These are phyloP conservation scores for Ensete glaucum DNA, from an alignment of 176 grass and related monocot genomes.

Conservation along the genomic window DNA sequence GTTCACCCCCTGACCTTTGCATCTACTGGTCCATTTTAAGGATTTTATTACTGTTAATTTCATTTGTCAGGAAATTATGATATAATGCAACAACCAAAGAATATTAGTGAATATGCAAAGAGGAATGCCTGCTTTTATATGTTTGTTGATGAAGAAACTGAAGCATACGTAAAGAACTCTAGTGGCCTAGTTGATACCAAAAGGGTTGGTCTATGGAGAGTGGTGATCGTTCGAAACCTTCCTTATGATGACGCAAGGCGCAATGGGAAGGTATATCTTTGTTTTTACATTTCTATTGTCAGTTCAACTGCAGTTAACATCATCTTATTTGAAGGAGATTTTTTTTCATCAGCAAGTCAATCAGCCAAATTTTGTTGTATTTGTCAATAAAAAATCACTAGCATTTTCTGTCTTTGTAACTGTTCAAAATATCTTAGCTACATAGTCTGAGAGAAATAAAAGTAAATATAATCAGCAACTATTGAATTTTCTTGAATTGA, in stretches of 20 bases:
- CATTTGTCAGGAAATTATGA: constrained; percentile 85
- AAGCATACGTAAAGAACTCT: constrained; percentile 70
- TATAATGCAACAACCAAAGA: constrained; percentile 88
- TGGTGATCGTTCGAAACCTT: constrained; percentile 82
- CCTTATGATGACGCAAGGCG: constrained; percentile 81
- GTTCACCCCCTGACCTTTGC: not conserved
- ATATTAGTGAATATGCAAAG: constrained; percentile 69
- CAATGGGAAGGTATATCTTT: constrained; percentile 69
- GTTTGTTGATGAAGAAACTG: constrained; percentile 98
- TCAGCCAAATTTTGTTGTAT: too few relatives aligned
- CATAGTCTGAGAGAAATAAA: too few relatives aligned
- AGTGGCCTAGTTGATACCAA: constrained; percentile 40
- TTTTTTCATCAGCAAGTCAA: not conserved
- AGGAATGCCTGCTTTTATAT: constrained; percentile 86
- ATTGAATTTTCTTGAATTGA: too few relatives aligned
- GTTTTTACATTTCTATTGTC: not conserved
- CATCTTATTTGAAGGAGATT: not conserved
- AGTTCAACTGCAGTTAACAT: not conserved
- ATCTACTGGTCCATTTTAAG: not conserved
- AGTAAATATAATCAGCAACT: too few relatives aligned
- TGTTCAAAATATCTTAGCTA: too few relatives aligned
- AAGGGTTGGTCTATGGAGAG: constrained; percentile 71
- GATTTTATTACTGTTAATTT: constrained; percentile 28
- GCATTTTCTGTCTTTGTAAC: too few relatives aligned
- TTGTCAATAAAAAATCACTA: too few relatives aligned